Evolutionary conservation across 192 early-diverging fungal species (phyloP).

Genomic region (Mortierella claussenii): DNA sequence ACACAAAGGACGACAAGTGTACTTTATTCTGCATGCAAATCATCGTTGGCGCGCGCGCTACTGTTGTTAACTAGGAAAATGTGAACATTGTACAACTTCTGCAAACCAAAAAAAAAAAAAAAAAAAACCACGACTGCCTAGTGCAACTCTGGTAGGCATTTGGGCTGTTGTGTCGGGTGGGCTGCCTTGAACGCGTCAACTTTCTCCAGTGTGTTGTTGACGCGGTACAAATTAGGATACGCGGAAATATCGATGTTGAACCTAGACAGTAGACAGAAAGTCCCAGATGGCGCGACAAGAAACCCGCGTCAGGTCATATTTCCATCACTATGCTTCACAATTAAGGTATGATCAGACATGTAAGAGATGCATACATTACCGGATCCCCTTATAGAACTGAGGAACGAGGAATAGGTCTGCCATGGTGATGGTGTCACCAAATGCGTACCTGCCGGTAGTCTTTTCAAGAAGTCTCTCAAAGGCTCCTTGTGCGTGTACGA

Average conservation of each 20-base stretch:
- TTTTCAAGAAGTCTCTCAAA: conserved; percentile 58
- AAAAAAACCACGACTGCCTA: neutral
- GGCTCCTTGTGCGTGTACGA: conserved; percentile 6
- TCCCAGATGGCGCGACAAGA: no score
- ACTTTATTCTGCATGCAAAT: no score
- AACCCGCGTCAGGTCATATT: no score
- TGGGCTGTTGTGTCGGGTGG: conserved; percentile 69
- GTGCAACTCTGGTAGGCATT: conserved; percentile 66
- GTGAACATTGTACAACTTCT: no score
- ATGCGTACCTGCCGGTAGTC: conserved; percentile 80
- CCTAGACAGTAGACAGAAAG: conserved; percentile 26
- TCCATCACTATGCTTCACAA: no score
- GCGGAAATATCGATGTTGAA: conserved; percentile 72
- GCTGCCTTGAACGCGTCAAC: conserved; percentile 73
- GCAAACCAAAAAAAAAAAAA: neutral
- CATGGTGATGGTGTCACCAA: conserved; percentile 85
- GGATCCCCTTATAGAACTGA: conserved; percentile 79
- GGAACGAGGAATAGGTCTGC: conserved; percentile 86
- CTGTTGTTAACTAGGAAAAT: no score
- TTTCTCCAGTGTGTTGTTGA: conserved; percentile 63
- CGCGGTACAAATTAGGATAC: conserved; percentile 74
- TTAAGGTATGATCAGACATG: no score
- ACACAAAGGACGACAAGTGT: no score
- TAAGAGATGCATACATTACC: conserved; percentile 61
- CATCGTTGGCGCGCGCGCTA: no score